Evolutionary conservation across 306 rosid genomes (phyloP).

Genomic region (Cicer judaicum): DNA sequence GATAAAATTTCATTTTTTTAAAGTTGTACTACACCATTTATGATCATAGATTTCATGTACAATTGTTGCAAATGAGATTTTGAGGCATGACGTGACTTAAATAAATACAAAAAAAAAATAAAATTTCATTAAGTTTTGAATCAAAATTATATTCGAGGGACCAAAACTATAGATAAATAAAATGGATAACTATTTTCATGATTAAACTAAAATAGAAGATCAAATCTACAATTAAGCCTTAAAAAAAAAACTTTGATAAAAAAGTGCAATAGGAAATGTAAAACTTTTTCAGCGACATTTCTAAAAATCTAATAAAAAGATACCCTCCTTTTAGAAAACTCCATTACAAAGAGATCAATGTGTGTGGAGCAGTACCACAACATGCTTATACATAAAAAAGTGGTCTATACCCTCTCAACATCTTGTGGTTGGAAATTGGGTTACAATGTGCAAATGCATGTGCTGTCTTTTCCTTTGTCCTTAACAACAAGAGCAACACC

Average conservation of each 20-base stretch:
- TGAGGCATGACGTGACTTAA: no score
- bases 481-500: conserved; percentile 38
- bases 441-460: conserved; percentile 48
- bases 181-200: no score
- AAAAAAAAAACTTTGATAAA: not conserved
- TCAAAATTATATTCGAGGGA: no score
- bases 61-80: no score
- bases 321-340: conserved; percentile 4
- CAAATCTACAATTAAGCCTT: no score
- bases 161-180: no score
- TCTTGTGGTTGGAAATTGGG: conserved; percentile 47
- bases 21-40: no score
- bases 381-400: conserved; percentile 31
- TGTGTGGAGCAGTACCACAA: conserved; percentile 24
- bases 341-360: conserved; percentile 36
- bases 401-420: conserved; percentile 22
- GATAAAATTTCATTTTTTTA: no score
- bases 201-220: no score
- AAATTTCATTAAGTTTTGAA: no score
- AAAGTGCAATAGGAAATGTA: not conserved
- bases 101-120: no score
- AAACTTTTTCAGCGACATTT: not conserved
- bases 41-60: no score
- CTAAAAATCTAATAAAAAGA: conserved; percentile 10
- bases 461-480: conserved; percentile 53